Conservation (phyloP, 1,284 basidiomycete genomes). For the Ustilago tritici region DNA sequence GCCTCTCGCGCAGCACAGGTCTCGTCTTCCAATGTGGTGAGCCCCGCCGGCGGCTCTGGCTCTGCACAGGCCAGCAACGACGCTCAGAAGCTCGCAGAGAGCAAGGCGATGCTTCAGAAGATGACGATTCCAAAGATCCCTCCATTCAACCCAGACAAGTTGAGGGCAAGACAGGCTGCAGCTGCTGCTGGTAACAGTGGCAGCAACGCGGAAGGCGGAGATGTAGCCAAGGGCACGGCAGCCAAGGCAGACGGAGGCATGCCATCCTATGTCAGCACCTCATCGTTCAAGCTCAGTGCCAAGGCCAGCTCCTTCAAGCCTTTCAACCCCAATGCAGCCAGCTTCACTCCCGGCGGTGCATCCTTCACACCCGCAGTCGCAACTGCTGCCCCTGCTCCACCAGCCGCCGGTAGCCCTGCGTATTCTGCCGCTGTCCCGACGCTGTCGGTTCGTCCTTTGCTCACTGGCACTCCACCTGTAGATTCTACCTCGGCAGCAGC, state of each 20-base stretch:
- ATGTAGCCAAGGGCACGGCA: conserved; percentile 15
- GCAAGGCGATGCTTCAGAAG: conserved; percentile 69
- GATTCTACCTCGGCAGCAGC: conserved; percentile 61
- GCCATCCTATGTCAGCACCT: conserved; percentile 52
- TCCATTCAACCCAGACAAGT: conserved; percentile 80
- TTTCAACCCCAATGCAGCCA: conserved; percentile 72
- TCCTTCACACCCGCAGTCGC: conserved; percentile 26
- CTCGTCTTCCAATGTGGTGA: conserved; percentile 31
- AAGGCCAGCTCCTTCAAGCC: conserved; percentile 81
- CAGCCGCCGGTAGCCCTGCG: conserved; percentile 29
- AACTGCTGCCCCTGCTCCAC: conserved; percentile 44
- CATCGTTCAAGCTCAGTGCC: conserved; percentile 83
- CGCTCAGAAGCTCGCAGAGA: conserved; percentile 51
- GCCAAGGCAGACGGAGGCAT: conserved; percentile 29
- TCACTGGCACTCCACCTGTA: conserved; percentile 61
- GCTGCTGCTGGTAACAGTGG: conserved; percentile 26
- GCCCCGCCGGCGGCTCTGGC: conserved; percentile 36
- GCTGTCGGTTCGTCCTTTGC: conserved; percentile 70
- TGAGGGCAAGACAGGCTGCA: conserved; percentile 53
- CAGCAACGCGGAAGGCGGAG: conserved; percentile 15
- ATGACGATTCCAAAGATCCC: conserved; percentile 86
- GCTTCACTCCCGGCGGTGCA: conserved; percentile 71
- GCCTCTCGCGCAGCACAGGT: conserved; percentile 30
- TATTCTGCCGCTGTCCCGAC: conserved; percentile 21
- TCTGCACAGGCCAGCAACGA: conserved; percentile 25